Percentiles rank a stretch among this genome's conserved stretches.
Evolutionary conservation across 2,329 filamentous ascomycete species (phyloP).

Genomic region (Cercospora sesami): DNA sequence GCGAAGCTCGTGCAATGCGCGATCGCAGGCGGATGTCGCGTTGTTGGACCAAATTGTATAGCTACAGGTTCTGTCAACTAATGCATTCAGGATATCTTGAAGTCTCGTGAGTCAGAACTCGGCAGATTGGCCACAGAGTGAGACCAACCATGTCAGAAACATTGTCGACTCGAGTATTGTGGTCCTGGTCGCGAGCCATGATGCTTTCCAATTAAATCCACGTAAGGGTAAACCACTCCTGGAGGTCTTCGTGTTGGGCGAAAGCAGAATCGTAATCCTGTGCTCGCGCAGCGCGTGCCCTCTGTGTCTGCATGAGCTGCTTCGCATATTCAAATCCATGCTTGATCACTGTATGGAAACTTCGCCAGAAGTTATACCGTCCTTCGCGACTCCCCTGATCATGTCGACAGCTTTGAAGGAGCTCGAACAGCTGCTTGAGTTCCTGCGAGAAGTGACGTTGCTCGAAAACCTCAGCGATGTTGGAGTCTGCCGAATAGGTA

Average conservation of each 20-base stretch:
- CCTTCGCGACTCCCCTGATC: slow-evolving; percentile 27
- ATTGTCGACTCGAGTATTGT: background rate
- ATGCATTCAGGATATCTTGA: too few species aligned
- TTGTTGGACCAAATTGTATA: slow-evolving; percentile 27
- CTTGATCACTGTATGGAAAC: slow-evolving; percentile 17
- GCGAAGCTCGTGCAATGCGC: slow-evolving; percentile 23
- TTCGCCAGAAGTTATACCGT: slow-evolving; percentile 25
- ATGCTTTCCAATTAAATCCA: background rate
- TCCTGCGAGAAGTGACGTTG: background rate
- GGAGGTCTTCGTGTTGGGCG: background rate
- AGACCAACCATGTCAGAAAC: background rate
- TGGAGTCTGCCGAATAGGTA: slow-evolving; percentile 6
- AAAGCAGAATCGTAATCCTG: background rate
- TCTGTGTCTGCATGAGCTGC: background rate
- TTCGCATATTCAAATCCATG: background rate
- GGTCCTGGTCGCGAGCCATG: background rate
- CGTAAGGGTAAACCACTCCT: background rate
- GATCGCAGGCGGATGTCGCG: slow-evolving; percentile 25
- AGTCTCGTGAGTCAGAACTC: background rate
- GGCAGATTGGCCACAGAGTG: background rate
- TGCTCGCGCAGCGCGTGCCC: background rate
- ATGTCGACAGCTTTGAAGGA: slow-evolving; percentile 22
- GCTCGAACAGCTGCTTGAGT: slow-evolving; percentile 7
- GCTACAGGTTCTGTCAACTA: slow-evolving; percentile 19
- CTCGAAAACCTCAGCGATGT: slow-evolving; percentile 1